Base-by-base conservation (phyloP, 768 basidiomycete genomes). In the Tephrocybe sp. region DNA sequence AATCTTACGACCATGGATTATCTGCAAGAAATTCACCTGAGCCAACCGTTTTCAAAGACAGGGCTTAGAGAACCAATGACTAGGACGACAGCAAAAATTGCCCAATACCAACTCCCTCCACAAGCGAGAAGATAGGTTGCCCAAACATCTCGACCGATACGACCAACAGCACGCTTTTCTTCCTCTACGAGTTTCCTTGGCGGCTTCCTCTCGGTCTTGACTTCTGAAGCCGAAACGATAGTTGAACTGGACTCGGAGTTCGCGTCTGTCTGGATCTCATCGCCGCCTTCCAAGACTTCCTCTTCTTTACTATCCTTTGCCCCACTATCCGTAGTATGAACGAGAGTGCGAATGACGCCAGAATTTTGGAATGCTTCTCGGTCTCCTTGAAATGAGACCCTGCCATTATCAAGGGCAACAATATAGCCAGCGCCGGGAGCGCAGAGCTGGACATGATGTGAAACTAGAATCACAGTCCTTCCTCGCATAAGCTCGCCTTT, bases 381-480 rank as follows among this genome's bases (percentile, higher is more conserved):
- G 52, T 74, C 73, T 25, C 94, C 94, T 50, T 83, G 74, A 66
- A 85, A 95, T 39, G 78, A 69, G 12, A 94, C 77, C n/a, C 81
- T 79, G 24, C 90, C 91, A 59, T 88, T 84, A 58, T 92, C 89
- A 23, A 93, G 74, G 12, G 87, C 84, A 31, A 95, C 88, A 56
- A 97, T 76, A 64, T 91, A 94, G 21, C 69, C 71, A 1, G 94
- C 91, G 24, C 81, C 86, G 1, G 89, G 82, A 2, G 83, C 77
- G 60, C 91, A 93, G 3, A 98, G 76, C 60, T 93, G 88, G 27
- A 97, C 88, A 61, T 95, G 93, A 61, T 99, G 95, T 2, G 94
- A 97, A 43, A 98, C 95, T 12, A 99, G 77, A 51, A 98, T 82
- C 54, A 94, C 72, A 0, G 97, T 97, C 30, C 94, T 79, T 21